Percentiles rank a stretch among this genome's conserved stretches.
Evolutionary conservation across 257 asterid species (phyloP).

Genomic region (Ligustrum vulgare): DNA sequence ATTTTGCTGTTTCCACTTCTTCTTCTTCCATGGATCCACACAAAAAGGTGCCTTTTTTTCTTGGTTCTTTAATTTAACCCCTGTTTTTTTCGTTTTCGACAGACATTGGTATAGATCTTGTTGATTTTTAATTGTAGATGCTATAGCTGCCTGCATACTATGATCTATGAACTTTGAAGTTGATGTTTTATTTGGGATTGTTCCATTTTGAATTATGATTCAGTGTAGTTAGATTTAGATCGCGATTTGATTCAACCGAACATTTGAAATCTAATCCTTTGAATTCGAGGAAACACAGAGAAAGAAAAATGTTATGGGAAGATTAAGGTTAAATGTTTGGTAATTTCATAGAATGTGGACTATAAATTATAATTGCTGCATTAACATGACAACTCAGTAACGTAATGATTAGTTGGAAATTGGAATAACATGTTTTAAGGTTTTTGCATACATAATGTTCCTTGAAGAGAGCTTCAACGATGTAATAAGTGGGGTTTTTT

Average conservation of each 20-base stretch:
- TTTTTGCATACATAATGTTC: background rate
- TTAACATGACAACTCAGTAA: conserved; percentile 13
- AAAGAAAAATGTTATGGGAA: background rate
- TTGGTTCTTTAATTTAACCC: background rate
- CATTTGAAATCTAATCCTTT: background rate
- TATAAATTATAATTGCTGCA: conserved; percentile 8
- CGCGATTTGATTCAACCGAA: background rate
- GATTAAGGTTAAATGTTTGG: conserved; percentile 12
- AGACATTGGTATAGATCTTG: conserved; percentile 29
- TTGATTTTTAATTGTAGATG: background rate
- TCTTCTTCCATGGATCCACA: conserved; percentile 68
- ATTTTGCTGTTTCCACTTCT: conserved; percentile 35
- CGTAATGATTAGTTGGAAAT: conserved; percentile 11
- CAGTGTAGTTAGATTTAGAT: background rate
- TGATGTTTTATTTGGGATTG: background rate
- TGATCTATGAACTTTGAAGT: conserved; percentile 19
- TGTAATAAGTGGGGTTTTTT: background rate
- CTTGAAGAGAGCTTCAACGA: background rate
- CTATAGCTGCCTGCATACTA: conserved; percentile 14
- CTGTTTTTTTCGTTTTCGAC: background rate
- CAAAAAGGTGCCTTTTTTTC: conserved; percentile 49
- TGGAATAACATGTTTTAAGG: background rate
- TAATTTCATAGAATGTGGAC: conserved; percentile 16
- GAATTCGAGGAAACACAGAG: background rate
- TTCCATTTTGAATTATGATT: background rate